Evolutionary conservation across 2,329 filamentous ascomycete species (phyloP).

Genomic region (Alternaria gansuensis): DNA sequence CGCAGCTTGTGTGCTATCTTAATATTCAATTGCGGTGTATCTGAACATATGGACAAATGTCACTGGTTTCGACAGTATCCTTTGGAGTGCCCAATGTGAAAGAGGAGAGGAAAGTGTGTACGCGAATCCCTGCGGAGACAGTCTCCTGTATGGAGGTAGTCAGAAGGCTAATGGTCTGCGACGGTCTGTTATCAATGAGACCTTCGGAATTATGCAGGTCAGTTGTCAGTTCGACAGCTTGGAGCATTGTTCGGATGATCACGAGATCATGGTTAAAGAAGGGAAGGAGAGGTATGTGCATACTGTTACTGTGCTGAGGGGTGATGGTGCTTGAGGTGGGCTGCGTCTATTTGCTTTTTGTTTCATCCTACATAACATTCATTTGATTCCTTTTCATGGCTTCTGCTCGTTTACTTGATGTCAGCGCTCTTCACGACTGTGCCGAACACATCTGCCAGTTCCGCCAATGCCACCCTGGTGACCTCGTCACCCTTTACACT

Average conservation of each 20-base stretch:
- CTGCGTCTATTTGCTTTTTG: too few species aligned
- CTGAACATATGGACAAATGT: constrained; percentile 47
- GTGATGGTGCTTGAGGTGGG: constrained; percentile 3
- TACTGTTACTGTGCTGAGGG: constrained; percentile 41
- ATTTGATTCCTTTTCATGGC: not conserved
- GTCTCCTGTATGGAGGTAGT: constrained; percentile 38
- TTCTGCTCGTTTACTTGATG: constrained; percentile 49
- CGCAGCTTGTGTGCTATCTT: constrained; percentile 39
- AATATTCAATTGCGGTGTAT: constrained; percentile 41
- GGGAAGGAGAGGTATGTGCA: constrained; percentile 48
- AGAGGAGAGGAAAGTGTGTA: constrained; percentile 39
- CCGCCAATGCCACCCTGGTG: constrained; percentile 60
- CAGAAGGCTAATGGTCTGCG: constrained; percentile 40
- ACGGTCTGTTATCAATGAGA: constrained; percentile 45
- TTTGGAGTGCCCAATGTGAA: constrained; percentile 44
- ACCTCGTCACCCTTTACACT: constrained; percentile 66
- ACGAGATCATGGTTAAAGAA: constrained; percentile 40
- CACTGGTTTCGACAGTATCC: constrained; percentile 41
- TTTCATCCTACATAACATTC: not conserved
- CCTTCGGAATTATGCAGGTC: constrained; percentile 41
- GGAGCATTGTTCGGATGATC: constrained; percentile 40
- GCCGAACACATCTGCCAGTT: constrained; percentile 70
- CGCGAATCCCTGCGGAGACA: constrained; percentile 39
- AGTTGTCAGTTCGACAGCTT: constrained; percentile 45
- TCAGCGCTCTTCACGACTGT: constrained; percentile 65